These are phyloP conservation scores for Spathaspora passalidarum DNA, from an alignment of 805 yeast genomes.

Conservation along the genomic window DNA sequence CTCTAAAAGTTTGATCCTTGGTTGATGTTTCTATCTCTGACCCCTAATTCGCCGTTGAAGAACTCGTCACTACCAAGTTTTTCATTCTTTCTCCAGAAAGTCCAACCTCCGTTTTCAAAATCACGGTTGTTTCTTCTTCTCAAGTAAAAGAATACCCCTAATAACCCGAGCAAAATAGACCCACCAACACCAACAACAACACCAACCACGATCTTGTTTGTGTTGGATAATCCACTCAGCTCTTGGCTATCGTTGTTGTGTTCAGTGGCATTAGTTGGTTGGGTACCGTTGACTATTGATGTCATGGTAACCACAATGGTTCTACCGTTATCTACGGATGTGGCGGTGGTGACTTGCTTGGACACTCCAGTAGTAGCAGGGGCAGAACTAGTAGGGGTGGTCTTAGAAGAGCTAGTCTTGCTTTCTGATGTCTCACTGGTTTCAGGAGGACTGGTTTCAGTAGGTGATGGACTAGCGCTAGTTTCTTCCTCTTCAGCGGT, in stretches of 20 bases:
- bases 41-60: slow-evolving; percentile 46
- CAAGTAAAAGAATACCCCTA: slow-evolving; percentile 31
- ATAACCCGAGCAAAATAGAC: slow-evolving; percentile 33
- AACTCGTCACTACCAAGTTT: slow-evolving; percentile 39
- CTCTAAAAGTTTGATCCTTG: slow-evolving; percentile 42
- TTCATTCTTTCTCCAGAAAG: slow-evolving; percentile 47
- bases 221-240: slow-evolving; percentile 37
- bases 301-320: slow-evolving; percentile 42
- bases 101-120: slow-evolving; percentile 37
- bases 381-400: slow-evolving; percentile 6
- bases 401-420: neutral
- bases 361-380: slow-evolving; percentile 1
- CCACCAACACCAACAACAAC: slow-evolving; percentile 49
- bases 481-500: slow-evolving; percentile 3
- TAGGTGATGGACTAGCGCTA: neutral
- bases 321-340: slow-evolving; percentile 33
- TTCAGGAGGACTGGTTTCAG: slow-evolving; percentile 4
- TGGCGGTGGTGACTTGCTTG: slow-evolving; percentile 21
- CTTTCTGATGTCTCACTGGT: slow-evolving; percentile 6
- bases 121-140: slow-evolving; percentile 31
- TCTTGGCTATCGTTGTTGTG: slow-evolving; percentile 10
- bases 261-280: slow-evolving; percentile 21
- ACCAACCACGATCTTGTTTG: slow-evolving; percentile 44
- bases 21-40: slow-evolving; percentile 45
- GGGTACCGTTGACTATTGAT: slow-evolving; percentile 19